phyloP scores from a whole-genome alignment of 345 rosid species.

The Gossypioides kirkii region DNA sequence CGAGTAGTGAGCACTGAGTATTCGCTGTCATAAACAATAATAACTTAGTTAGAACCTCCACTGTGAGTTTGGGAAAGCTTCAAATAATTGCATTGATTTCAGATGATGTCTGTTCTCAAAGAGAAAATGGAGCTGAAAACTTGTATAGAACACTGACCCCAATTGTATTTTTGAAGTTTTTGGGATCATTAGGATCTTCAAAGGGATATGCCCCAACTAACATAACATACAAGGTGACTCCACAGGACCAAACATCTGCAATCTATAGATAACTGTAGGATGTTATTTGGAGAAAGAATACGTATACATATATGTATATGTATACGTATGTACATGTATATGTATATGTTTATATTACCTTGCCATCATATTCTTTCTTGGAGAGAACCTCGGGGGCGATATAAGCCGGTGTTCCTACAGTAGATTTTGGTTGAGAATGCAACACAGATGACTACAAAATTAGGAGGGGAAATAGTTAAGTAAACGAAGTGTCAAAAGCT shows the following conservation, averaged over 20 bases:
- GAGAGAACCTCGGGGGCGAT: conserved; percentile 64
- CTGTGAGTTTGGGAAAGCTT: conserved; percentile 16
- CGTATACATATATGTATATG: no score
- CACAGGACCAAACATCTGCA: conserved; percentile 66
- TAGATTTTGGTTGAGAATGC: conserved; percentile 73
- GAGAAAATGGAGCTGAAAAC: neutral
- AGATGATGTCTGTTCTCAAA: neutral
- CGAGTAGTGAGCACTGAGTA: conserved; percentile 35
- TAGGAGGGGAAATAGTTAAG: neutral
- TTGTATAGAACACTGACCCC: neutral
- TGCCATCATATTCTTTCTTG: conserved; percentile 55
- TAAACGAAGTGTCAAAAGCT: no score
- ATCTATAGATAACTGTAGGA: conserved; percentile 14
- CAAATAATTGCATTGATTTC: neutral
- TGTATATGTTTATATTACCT: conserved; percentile 18
- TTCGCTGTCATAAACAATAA: neutral
- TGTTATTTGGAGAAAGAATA: neutral
- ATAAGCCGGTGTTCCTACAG: conserved; percentile 70
- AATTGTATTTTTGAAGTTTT: conserved; percentile 40
- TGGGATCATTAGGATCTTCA: conserved; percentile 51
- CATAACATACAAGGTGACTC: conserved; percentile 55
- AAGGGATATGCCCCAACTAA: conserved; percentile 60
- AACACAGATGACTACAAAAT: conserved; percentile 45
- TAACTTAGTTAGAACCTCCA: neutral
- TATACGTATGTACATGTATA: no score